Evolutionary conservation across 495 filamentous ascomycete species (phyloP), one percentile per base, ranked within the genome.

Genomic region (Elaphomyces granulatus): DNA sequence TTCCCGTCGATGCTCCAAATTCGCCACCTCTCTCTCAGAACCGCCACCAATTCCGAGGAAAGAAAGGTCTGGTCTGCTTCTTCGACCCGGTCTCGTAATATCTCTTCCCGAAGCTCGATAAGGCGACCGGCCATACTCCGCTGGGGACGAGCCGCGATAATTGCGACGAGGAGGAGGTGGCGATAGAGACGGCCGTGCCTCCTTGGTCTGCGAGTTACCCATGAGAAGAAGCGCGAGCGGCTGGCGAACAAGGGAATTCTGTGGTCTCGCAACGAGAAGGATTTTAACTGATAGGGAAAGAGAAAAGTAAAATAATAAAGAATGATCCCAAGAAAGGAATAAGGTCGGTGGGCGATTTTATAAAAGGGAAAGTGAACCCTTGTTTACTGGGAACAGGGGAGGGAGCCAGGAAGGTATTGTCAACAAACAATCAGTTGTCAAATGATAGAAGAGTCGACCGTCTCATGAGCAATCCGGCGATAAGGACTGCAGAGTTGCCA

Each of bases 1-100:
- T 56, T 94, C 90, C 41, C 81, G 67, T 32, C 79, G 73, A 45
- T 75, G 70, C 43, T 74, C 71, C 2, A 64, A 53, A 1, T 52
- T 46, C 16, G 52, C 47, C 23, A 58, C 49, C 37, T 72, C 68
- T 43, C 63, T 49, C 17, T 68, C 63, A 32, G 51, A 49, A 38
- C 60, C 57, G 23, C 61, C 60, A 20, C 61, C 63, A 18, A 74
- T 63, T 9, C 72, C 70, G 15, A 77, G 61, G 21, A 76, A 58
- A 8, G 70, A 73, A 16, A 77, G 59, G 42, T 78, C 73, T 3
- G 68, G 69, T 32, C 72, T 52, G 50, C 70, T 75, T 16, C 65
- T 56, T 51, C 73, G 62, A 19, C 58, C 60, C 38, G 59, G 55
- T 28, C 68, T 50, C 34, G 63, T 57, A 16, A 55, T 51, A 33